These are phyloP conservation scores for Anthracocystis panici-leucophaei DNA, from an alignment of 1,284 basidiomycete species.

Conservation along the genomic window DNA sequence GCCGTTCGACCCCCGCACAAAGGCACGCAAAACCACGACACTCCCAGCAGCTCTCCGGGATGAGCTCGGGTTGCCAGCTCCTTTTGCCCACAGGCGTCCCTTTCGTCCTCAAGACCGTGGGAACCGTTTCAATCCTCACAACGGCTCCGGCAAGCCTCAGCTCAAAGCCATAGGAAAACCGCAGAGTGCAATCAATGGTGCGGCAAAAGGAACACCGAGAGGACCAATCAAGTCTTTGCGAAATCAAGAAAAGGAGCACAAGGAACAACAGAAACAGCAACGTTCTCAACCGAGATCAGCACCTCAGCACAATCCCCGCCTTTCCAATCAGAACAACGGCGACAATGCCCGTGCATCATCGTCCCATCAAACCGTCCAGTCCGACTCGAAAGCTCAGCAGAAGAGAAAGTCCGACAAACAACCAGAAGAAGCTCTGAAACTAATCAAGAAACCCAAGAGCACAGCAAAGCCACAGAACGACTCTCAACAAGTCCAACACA, in stretches of 20 bases:
- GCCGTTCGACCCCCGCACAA: slow-evolving; percentile 45
- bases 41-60: slow-evolving; percentile 62
- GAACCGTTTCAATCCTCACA: slow-evolving; percentile 12
- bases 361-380: neutral
- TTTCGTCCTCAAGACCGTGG: slow-evolving; percentile 28
- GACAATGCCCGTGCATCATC: slow-evolving; percentile 1
- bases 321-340: neutral
- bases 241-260: slow-evolving; percentile 46
- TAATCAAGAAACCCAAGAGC: slow-evolving; percentile 37
- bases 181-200: slow-evolving; percentile 22
- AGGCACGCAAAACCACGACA: slow-evolving; percentile 53
- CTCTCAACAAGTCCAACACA: neutral
- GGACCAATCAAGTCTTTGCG: slow-evolving; percentile 44
- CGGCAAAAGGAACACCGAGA: slow-evolving; percentile 15
- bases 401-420: slow-evolving; percentile 30
- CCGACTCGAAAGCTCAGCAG: neutral
- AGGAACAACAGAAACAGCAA: slow-evolving; percentile 22
- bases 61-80: slow-evolving; percentile 62
- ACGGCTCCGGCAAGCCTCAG: slow-evolving; percentile 16
- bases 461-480: neutral
- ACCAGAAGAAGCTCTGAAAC: slow-evolving; percentile 21
- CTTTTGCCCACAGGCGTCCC: slow-evolving; percentile 15
- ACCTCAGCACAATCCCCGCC: slow-evolving; percentile 1
- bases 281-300: neutral
- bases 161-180: slow-evolving; percentile 35